phyloP scores from a whole-genome alignment of 2,329 filamentous ascomycete genomes.

The Samsoniella hepiali region DNA sequence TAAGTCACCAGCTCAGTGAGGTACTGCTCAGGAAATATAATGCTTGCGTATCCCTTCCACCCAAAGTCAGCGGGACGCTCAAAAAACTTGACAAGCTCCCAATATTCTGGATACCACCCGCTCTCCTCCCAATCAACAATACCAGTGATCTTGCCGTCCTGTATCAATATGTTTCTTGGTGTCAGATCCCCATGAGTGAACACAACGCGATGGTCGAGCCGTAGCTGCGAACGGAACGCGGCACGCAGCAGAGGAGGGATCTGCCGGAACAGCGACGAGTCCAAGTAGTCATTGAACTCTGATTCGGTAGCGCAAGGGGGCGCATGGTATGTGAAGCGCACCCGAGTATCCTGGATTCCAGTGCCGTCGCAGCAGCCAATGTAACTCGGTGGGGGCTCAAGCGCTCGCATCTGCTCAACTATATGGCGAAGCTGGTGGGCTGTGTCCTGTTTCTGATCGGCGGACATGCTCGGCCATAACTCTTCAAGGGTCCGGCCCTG shows the following conservation, averaged over 20 bases:
- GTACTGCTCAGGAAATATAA: conserved; percentile 22
- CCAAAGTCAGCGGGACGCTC: conserved; percentile 17
- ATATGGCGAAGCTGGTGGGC: conserved; percentile 28
- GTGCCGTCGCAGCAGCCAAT: conserved; percentile 28
- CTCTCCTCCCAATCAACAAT: conserved; percentile 46
- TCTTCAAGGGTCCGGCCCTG: conserved; percentile 27
- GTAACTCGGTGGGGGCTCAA: conserved; percentile 23
- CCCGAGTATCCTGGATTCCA: conserved; percentile 27
- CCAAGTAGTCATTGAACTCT: conserved; percentile 28
- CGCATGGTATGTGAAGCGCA: conserved; percentile 23
- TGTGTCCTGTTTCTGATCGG: conserved; percentile 23
- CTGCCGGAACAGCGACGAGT: conserved; percentile 20
- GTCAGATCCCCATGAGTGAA: conserved; percentile 52
- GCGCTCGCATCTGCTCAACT: conserved; percentile 26
- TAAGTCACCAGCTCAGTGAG: conserved; percentile 23
- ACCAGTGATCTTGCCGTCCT: conserved; percentile 36
- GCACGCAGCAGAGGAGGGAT: conserved; percentile 23
- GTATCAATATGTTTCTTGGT: conserved; percentile 42
- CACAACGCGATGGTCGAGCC: conserved; percentile 32
- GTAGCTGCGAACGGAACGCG: conserved; percentile 26
- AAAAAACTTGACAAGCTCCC: conserved; percentile 28
- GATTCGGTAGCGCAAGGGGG: conserved; percentile 25
- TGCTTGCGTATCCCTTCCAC: conserved; percentile 21
- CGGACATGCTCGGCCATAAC: conserved; percentile 26
- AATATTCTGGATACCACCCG: conserved; percentile 43